phyloP scores from a whole-genome alignment of 106 monocot genomes.

The Allium sativum region DNA sequence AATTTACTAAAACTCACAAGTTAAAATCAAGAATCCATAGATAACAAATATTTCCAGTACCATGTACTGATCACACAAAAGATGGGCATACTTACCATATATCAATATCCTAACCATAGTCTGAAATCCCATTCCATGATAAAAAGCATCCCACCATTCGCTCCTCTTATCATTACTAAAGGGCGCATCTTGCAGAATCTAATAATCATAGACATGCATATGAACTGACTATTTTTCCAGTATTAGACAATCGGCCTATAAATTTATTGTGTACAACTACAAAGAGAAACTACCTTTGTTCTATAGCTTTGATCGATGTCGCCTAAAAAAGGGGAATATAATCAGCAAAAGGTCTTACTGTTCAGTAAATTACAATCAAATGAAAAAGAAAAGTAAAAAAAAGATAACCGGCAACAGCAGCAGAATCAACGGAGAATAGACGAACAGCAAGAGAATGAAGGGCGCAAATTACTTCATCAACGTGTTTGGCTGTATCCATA shows the following conservation, averaged over 20 bases:
- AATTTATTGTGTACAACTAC: not conserved
- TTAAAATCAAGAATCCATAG: not conserved
- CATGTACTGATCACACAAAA: not conserved
- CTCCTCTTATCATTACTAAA: slow-evolving; percentile 29
- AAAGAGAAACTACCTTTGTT: slow-evolving; percentile 42
- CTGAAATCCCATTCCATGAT: slow-evolving; percentile 65
- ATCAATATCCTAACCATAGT: slow-evolving; percentile 55
- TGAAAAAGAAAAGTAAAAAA: not conserved
- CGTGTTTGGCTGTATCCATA: slow-evolving; percentile 39
- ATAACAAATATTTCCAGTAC: not conserved
- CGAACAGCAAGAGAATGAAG: slow-evolving; percentile 65
- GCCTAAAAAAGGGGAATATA: slow-evolving; percentile 19
- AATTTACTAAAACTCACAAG: not conserved
- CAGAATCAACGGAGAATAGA: slow-evolving; percentile 71
- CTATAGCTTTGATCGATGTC: slow-evolving; percentile 26
- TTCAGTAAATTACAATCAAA: not conserved
- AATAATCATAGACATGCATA: not conserved
- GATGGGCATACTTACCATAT: slow-evolving; percentile 34
- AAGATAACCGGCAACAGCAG: slow-evolving; percentile 32
- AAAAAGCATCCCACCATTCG: slow-evolving; percentile 44
- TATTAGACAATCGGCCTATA: not conserved
- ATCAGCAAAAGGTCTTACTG: no score
- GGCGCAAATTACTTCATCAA: slow-evolving; percentile 70
- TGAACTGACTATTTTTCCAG: not conserved
- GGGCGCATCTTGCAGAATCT: slow-evolving; percentile 31